These are phyloP conservation scores for Quercus lobata DNA, from an alignment of 331 rosid species.

Conservation along the genomic window DNA sequence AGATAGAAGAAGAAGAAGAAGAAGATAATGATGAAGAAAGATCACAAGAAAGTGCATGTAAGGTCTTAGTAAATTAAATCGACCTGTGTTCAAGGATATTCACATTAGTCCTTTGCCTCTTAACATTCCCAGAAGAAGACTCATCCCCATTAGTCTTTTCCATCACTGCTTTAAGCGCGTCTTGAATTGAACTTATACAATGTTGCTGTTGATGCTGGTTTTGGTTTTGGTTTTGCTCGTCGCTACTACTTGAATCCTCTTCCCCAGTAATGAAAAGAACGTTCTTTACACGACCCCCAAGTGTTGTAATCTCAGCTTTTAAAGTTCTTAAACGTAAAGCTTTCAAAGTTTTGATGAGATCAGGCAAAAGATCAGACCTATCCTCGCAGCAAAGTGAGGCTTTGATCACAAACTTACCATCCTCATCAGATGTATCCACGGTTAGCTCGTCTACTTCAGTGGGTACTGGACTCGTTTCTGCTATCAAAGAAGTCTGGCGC, in stretches of 20 bases:
- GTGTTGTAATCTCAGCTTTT: constrained; percentile 84
- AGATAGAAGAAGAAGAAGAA: not conserved
- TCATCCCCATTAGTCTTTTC: constrained; percentile 60
- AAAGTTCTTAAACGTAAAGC: constrained; percentile 58
- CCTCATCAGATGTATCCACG: constrained; percentile 63
- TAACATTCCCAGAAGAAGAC: constrained; percentile 63
- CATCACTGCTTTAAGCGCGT: constrained; percentile 78
- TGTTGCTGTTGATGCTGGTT: constrained; percentile 35
- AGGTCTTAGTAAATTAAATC: constrained; percentile 27
- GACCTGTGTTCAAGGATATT: constrained; percentile 59
- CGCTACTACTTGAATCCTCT: constrained; percentile 38
- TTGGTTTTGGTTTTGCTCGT: constrained; percentile 26
- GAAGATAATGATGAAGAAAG: not conserved
- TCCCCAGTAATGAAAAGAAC: constrained; percentile 71
- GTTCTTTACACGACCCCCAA: constrained; percentile 77
- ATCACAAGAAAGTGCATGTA: not conserved
- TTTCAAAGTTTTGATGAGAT: constrained; percentile 73
- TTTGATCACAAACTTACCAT: constrained; percentile 65
- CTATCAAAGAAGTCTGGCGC: constrained; percentile 69
- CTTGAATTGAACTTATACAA: constrained; percentile 69
- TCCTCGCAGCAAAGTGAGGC: constrained; percentile 93
- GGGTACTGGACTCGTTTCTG: constrained; percentile 77
- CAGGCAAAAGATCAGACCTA: constrained; percentile 76
- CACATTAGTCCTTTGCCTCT: constrained; percentile 79
- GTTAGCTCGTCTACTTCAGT: constrained; percentile 69